Base-by-base conservation (phyloP, 805 yeast genomes). In the Grigorovia yakushimaensis region DNA sequence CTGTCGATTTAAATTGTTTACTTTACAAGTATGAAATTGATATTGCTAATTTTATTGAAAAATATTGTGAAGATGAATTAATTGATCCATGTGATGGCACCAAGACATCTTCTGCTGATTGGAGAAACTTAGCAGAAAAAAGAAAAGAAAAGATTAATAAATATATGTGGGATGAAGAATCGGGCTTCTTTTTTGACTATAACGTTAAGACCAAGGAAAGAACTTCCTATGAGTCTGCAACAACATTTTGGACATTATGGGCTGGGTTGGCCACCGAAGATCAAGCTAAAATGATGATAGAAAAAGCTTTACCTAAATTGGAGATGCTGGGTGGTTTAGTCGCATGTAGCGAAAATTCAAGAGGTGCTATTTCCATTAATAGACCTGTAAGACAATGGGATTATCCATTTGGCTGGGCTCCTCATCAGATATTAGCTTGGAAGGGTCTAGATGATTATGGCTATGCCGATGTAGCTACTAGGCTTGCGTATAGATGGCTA, bases 401-500 rank as follows among this genome's bases (percentile, higher is more conserved):
- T 64, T 93, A 83, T 64, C 98, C 98, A 2, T 87, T 71, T 60
- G 98, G 98, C 1, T 91, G 98, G 98, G 96, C 98, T 0, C 98
- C 98, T 3, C 98, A 93, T 62, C 98, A 91, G 66, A 86, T 91
- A 17, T 64, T 91, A 47, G 91, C 95, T 1, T 91, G 98, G 98
- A 77, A 76, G 41, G 98, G 97, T 0, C 71, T 91, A 33, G 56
- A 64, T 24, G 76, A 80, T 46, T 93, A 91, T 61, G 93, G 89
- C 0, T 85, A 73, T 59, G 64, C 62, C 3, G 78, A 73, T 3
- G 77, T 77, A 17, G 81, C 91, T 1, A 72, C 81, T 47, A 69
- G 98, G 50, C 67, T 91, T 48, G 81, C 82, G 1, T 85, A 84
- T 62, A 73, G 95, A 53, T 91, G 98, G 98, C 70, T 87, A n/a